phyloP scores from a whole-genome alignment of 805 yeast genomes.

The Wickerhamia fluorescens region DNA sequence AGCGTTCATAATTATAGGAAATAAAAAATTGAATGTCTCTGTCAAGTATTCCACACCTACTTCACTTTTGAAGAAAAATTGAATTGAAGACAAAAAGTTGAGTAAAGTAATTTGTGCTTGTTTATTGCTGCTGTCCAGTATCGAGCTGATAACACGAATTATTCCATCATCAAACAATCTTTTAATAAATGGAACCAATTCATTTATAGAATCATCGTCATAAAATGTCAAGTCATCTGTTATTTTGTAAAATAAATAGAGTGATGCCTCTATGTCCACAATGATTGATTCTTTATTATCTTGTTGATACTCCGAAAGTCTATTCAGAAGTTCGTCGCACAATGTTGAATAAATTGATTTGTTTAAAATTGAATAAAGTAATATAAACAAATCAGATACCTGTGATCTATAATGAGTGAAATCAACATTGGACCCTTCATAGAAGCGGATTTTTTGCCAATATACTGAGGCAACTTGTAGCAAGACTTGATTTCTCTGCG shows the following conservation, averaged over 20 bases:
- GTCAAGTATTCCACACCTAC: constrained; percentile 41
- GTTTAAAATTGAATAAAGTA: constrained; percentile 61
- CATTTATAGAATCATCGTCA: constrained; percentile 23
- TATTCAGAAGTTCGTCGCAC: constrained; percentile 23
- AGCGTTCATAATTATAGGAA: constrained; percentile 28
- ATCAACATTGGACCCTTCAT: constrained; percentile 40
- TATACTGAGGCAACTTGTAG: constrained; percentile 52
- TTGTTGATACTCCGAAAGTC: constrained; percentile 7
- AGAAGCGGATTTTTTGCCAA: constrained; percentile 58
- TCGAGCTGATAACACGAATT: constrained; percentile 12
- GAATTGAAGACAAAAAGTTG: constrained; percentile 51
- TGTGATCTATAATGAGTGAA: constrained; percentile 65
- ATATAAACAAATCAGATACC: constrained; percentile 71
- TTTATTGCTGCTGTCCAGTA: constrained; percentile 4
- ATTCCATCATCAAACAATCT: constrained; percentile 17
- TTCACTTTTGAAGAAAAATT: constrained; percentile 47
- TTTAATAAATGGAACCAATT: constrained; percentile 19
- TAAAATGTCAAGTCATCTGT: constrained; percentile 45
- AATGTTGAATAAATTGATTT: constrained; percentile 40
- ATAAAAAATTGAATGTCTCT: constrained; percentile 48
- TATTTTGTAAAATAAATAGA: constrained; percentile 51
- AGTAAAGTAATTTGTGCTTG: constrained; percentile 35
- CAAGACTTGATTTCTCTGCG: constrained; percentile 28
- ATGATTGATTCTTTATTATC: constrained; percentile 8
- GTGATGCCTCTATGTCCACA: constrained; percentile 50